A percentile compares a stretch with the other conserved stretches of the same genome.
Evolutionary conservation across 495 filamentous ascomycete species (phyloP).

Genomic region (Penicillium angulare): DNA sequence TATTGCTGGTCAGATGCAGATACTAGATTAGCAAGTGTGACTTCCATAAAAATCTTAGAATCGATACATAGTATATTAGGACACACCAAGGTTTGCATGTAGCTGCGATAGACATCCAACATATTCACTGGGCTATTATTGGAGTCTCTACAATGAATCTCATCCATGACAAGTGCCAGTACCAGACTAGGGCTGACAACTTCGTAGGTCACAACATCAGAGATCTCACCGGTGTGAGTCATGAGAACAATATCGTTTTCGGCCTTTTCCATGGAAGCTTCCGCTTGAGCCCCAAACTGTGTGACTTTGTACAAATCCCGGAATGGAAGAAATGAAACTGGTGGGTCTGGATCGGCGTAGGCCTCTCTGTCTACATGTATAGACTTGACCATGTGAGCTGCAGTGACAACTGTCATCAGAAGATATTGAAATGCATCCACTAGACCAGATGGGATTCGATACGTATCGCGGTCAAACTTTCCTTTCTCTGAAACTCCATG

Average conservation of each 20-base stretch:
- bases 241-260: not conserved
- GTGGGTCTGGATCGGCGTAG: not conserved
- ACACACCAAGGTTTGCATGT: not conserved
- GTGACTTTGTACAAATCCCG: not conserved
- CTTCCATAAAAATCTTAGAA: not conserved
- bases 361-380: not conserved
- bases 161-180: not conserved
- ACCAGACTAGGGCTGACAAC: not conserved
- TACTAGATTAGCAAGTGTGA: not conserved
- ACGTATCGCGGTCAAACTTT: constrained; percentile 1
- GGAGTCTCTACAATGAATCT: not conserved
- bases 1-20: not conserved
- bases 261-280: not conserved
- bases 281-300: not conserved
- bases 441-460: not conserved
- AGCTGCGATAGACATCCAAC: not conserved
- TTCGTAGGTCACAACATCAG: constrained; percentile 1
- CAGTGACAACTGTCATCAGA: not conserved
- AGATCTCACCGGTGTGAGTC: not conserved
- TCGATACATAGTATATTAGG: not conserved
- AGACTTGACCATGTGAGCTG: not conserved
- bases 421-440: constrained; percentile 1
- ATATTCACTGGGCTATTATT: not conserved
- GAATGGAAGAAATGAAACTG: not conserved
- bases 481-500: not conserved